Base-by-base conservation (phyloP, 352 stramenopile genomes). In the Pythium oligandrum region DNA sequence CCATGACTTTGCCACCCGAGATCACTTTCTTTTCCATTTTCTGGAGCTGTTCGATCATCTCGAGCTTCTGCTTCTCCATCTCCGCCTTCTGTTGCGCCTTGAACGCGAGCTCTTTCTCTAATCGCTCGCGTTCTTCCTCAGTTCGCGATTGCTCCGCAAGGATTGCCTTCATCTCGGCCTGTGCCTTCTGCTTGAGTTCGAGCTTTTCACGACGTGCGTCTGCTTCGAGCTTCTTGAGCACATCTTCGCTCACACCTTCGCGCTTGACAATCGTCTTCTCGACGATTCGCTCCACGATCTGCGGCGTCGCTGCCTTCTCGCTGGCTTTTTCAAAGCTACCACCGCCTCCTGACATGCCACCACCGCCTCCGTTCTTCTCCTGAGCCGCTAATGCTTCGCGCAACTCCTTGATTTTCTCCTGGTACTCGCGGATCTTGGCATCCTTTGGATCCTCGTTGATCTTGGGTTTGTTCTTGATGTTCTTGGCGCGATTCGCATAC, bases 391-490 rank as follows among this genome's bases (percentile, higher is more conserved):
- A 37, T 10, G 72, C 70, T 39, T 83, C 73, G 0, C 69, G 57
- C 12, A 86, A 48, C 42, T 83, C 73, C 47, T 80, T 75, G 50
- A 86, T 86, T 46, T 86, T 80, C 48, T 83, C 73, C 47, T 79
- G 73, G 38, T 79, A 83, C 53, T 83, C 73, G 4, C 73, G 70
- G 48, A 83, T 78, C 44, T 80, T 80, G 35, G 70, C 70, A 34
- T 80, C 80, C 47, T 88, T 89, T 5, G 84, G 86, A 51, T 98
- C 93, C 9, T 96, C 81, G 71, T 98, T 98, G 51, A 95, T 86
- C 32, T 88, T 95, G 3, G 91, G 88, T 39, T 93, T 90, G 75
- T 98, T 98, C 53, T 96, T 95, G 55, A 98, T 98, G 64, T 97
- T 97, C 52, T 96, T 83, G 40, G 94, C 92, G 9, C 93, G 83